Conservation (phyloP, 495 filamentous ascomycete genomes). For the Talaromyces nanjingensis region DNA sequence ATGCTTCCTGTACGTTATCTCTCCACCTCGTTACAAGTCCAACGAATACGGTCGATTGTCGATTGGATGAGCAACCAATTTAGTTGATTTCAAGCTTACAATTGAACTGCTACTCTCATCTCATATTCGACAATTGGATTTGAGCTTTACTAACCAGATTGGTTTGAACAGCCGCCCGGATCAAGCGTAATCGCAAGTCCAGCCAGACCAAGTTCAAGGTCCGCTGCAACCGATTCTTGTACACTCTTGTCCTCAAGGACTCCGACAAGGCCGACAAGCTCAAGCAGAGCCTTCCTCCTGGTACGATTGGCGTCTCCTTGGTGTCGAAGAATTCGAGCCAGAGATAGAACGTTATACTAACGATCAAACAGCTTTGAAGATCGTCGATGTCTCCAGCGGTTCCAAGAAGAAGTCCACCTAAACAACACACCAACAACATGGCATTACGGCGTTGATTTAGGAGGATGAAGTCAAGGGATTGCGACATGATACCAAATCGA, state of each 20-base stretch:
- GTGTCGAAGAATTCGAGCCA: no score
- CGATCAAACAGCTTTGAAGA: slow-evolving; percentile 53
- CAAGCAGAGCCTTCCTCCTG: slow-evolving; percentile 94
- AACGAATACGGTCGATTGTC: not conserved
- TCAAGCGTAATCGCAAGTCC: slow-evolving; percentile 88
- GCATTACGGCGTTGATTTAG: not conserved
- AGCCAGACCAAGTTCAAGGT: slow-evolving; percentile 99
- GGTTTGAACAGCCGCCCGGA: slow-evolving; percentile 71
- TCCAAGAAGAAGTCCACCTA: slow-evolving; percentile 50
- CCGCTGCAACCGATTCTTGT: slow-evolving; percentile 87
- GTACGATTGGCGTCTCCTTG: slow-evolving; percentile 44
- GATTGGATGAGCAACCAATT: not conserved
- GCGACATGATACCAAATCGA: not conserved
- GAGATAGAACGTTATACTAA: not conserved
- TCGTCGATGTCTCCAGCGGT: slow-evolving; percentile 71
- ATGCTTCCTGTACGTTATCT: slow-evolving; percentile 79
- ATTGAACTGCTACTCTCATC: not conserved
- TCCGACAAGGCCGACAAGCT: slow-evolving; percentile 99
- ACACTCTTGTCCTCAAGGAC: slow-evolving; percentile 97
- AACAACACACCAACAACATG: not conserved
- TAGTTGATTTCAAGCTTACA: not conserved
- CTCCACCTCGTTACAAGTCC: not conserved
- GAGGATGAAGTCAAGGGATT: not conserved
- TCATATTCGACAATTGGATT: slow-evolving; percentile 11
- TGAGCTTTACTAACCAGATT: slow-evolving; percentile 26